A percentile compares a stretch with the other conserved stretches of the same genome.
These are phyloP conservation scores for Aspergillus tamarii DNA, from an alignment of 2,329 filamentous ascomycete species.

Conservation along the genomic window DNA sequence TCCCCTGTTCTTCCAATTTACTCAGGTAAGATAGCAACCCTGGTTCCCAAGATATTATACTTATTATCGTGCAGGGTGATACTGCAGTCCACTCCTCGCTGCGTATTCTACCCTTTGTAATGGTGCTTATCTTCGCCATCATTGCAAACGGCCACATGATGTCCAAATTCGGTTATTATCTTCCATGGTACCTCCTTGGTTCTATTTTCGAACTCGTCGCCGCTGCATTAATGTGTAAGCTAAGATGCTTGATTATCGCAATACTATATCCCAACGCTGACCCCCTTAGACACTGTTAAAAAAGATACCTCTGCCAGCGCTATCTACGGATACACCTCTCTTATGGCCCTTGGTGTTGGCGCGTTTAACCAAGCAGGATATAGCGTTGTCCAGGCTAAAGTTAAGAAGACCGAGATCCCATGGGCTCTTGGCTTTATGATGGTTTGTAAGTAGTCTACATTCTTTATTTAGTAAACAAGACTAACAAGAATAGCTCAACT, in stretches of 20 bases:
- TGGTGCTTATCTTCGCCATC: conserved; percentile 23
- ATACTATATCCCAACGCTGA: neutral
- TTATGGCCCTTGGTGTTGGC: conserved; percentile 45
- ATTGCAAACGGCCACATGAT: conserved; percentile 29
- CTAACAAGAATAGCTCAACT: conserved; percentile 9
- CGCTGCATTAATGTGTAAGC: conserved; percentile 18
- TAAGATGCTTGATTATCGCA: neutral
- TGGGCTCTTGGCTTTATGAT: conserved; percentile 13
- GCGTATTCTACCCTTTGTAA: conserved; percentile 34
- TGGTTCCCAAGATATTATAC: too few relatives aligned
- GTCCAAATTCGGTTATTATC: conserved; percentile 28
- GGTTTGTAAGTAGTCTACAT: conserved; percentile 7
- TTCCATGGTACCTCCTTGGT: conserved; percentile 33
- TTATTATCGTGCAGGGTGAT: conserved; percentile 37
- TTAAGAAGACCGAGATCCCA: conserved; percentile 1
- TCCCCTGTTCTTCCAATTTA: conserved; percentile 59
- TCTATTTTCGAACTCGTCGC: conserved; percentile 22
- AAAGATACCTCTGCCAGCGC: conserved; percentile 17
- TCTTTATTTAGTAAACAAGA: too few relatives aligned
- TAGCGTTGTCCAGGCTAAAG: conserved; percentile 8
- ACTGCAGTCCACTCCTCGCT: conserved; percentile 33
- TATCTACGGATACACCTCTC: conserved; percentile 36
- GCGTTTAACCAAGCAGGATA: conserved; percentile 13
- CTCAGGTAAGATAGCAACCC: conserved; percentile 14
- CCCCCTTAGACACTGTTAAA: conserved; percentile 4